Percentiles rank a stretch among this genome's conserved stretches.
phyloP scores from a whole-genome alignment of 169 alveolate genomes.

The Neospora caninum region DNA sequence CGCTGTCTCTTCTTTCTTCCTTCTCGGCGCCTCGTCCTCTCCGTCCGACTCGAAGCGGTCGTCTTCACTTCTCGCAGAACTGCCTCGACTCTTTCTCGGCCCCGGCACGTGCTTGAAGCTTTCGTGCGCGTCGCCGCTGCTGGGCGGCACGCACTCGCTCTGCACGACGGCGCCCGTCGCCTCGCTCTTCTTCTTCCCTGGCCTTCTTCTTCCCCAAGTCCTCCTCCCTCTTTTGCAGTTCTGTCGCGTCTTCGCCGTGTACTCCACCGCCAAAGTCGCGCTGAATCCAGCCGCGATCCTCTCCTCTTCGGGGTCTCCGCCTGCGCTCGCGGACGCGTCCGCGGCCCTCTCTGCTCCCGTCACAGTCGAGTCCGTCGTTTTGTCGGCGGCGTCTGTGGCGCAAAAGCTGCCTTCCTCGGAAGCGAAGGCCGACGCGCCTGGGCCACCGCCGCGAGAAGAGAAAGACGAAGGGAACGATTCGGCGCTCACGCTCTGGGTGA shows the following conservation, averaged over 20 bases:
- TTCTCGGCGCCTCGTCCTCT: neutral
- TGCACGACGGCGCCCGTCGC: constrained; percentile 34
- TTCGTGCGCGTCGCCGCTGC: constrained; percentile 13
- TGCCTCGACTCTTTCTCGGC: neutral
- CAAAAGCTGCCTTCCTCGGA: neutral
- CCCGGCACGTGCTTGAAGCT: neutral
- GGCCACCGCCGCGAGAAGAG: neutral
- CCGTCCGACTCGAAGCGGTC: neutral
- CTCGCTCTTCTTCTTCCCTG: constrained; percentile 24
- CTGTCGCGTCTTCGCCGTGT: constrained; percentile 33
- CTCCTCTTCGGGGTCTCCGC: neutral
- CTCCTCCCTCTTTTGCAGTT: constrained; percentile 53
- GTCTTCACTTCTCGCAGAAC: neutral
- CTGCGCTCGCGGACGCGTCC: neutral
- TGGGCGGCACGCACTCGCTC: constrained; percentile 23
- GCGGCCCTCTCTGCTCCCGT: neutral
- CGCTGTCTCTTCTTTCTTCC: neutral
- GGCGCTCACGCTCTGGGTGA: neutral
- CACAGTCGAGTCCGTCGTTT: neutral
- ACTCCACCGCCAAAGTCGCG: constrained; percentile 22
- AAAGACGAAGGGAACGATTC: neutral
- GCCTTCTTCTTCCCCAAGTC: constrained; percentile 48
- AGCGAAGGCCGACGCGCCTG: neutral
- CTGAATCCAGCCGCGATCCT: neutral
- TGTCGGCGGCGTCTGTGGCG: neutral